Base-by-base conservation (phyloP, 2,329 filamentous ascomycete species). In the Elsinoe perseae region DNA sequence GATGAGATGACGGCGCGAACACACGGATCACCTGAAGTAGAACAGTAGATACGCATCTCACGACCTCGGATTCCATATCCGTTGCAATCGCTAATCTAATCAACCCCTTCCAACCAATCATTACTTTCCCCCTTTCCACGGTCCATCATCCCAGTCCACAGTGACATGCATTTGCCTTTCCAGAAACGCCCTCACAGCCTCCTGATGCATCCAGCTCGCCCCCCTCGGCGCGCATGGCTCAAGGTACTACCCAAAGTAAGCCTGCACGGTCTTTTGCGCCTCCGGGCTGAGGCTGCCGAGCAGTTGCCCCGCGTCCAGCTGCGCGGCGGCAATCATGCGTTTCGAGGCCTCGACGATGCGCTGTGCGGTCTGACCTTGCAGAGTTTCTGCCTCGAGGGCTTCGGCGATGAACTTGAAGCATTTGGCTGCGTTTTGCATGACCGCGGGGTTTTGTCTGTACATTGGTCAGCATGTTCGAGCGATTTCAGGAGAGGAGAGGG, bases 331-430 rank as follows among this genome's bases (percentile, higher is more conserved):
- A 38, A 95, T 80, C 52, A 98, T 78, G 54, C 81, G 75, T 74
- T 95, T 95, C 32, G 87, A 87, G 1, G 89, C 84, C 43, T 77
- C 77, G 28, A 89, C 87, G 57, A 95, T 86, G 59, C 86, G 83
- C 59, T 77, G 81, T 23, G 88, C 89, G 18, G 87, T 90, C 67
- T 90, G 83, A 18, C 91, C 91, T 67, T 91, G 87, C 38, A 98
- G 77, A 16, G 91, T 92, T 68, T 95, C 89, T 4, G 89, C 86
- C 68, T 96, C 92, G 12, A 98, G 82, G 18, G 91, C 92, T 70
- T 95, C 86, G 23, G 85, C 89, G 56, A 97, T 87, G 65, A 83
- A 86, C 23, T 86, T 82, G 68, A 98, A 97, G 58, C 91, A 80
- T 70, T 90, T 89, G 62, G 82, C 82, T 5, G 89, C 84, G 68